Base-by-base conservation (phyloP, 2,329 filamentous ascomycete species). In the Madurella mycetomatis region DNA sequence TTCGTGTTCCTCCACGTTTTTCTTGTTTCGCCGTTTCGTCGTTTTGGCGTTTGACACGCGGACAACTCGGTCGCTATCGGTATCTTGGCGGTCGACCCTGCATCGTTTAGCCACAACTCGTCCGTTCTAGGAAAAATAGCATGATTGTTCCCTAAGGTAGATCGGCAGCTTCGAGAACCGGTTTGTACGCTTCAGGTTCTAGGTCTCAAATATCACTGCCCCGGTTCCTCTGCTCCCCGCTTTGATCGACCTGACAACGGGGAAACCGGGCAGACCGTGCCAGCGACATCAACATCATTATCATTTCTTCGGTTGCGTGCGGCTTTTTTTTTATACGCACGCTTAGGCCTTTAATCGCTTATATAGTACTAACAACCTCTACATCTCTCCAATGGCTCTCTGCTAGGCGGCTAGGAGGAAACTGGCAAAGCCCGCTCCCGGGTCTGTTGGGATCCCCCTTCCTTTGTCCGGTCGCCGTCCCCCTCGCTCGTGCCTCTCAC, bases 401-500 rank as follows among this genome's bases (percentile, higher is more conserved):
- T 34, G 25, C 25, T 25, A 25, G 25, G 25, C 7, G 17, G 32
- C 17, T 34, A 25, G 41, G 17, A 34, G 17, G 18, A 37, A 49
- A 31, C 25, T 34, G 45, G 39, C 18, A 47, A 17, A 41, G 31
- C 31, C 25, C 34, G 43, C 12, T 7, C 8, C 41, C 15, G 50
- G 41, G 15, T 48, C 25, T 37, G 32, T 18, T 11, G n/a, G 34
- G 34, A 11, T 5, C 9, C 31, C 34, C 15, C 4, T 32, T 47
- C 39, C 41, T 42, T 55, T 53, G 37, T 53, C 45, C 25, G 16
- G 41, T 8, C 31, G 31, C 42, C 32, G 13, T 47, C 42, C 47
- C 49, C 52, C 34, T 34, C 34, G n/a, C 44, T 37, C 47, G 49
- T 11, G 42, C 31, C 16, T 41, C 53, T n/a, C 44, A 15, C 46